These are phyloP conservation scores for Alnus rubra DNA, from an alignment of 306 rosid species.

Conservation along the genomic window DNA sequence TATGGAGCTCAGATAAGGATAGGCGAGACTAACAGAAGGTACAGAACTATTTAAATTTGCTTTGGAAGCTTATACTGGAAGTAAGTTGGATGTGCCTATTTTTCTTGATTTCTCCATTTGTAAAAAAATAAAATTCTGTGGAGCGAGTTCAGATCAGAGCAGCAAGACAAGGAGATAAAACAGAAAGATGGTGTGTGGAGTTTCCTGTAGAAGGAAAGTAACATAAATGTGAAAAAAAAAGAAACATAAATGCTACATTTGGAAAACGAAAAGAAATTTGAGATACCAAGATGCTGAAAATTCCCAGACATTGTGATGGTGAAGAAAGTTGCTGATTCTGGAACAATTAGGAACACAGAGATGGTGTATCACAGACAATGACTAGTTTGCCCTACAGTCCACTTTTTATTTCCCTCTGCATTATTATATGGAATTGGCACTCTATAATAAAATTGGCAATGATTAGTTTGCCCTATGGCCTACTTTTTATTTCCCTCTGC, in stretches of 20 bases:
- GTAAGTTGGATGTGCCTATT: neutral
- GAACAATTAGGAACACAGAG: neutral
- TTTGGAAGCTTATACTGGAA: conserved; percentile 19
- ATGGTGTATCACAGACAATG: neutral
- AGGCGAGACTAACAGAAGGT: conserved; percentile 73
- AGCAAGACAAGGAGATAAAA: neutral
- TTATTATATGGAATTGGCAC: neutral
- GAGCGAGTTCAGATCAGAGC: neutral
- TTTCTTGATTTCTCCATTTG: conserved; percentile 4
- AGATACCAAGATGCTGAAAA: neutral
- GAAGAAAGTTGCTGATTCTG: neutral
- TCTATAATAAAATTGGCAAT: neutral
- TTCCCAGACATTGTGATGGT: neutral
- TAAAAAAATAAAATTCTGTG: neutral
- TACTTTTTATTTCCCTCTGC: no score
- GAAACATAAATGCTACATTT: neutral
- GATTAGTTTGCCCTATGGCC: neutral
- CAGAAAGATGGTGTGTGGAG: neutral
- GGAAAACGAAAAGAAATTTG: neutral
- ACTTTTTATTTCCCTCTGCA: no score
- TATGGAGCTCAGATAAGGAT: conserved; percentile 91
- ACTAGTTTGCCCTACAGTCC: neutral
- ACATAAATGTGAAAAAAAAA: neutral
- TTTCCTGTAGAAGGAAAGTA: neutral
- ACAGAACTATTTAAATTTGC: conserved; percentile 21